These are phyloP conservation scores for Botrytis tulipae DNA, from an alignment of 2,329 filamentous ascomycete species.

Conservation along the genomic window DNA sequence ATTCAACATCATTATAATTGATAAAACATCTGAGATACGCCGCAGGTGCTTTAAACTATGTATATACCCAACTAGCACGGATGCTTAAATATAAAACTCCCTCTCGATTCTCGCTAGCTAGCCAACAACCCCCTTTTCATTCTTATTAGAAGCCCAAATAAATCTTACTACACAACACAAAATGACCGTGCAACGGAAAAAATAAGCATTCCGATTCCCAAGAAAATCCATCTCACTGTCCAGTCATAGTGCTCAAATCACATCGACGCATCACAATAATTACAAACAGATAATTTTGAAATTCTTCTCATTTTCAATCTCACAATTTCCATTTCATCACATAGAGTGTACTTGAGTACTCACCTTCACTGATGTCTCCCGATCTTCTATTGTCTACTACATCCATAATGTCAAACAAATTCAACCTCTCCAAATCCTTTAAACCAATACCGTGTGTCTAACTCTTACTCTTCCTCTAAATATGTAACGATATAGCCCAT, in stretches of 20 bases:
- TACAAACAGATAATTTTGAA: background rate
- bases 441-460: background rate
- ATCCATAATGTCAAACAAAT: background rate
- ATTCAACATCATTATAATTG: background rate
- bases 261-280: background rate
- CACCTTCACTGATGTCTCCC: background rate
- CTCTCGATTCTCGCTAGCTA: background rate
- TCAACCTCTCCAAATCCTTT: background rate
- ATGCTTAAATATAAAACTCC: fast-evolving
- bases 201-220: background rate
- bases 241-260: background rate
- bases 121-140: background rate
- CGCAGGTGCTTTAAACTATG: too few relatives aligned
- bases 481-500: background rate
- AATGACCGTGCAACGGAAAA: background rate
- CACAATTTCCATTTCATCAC: background rate
- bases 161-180: background rate
- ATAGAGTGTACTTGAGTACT: too few relatives aligned
- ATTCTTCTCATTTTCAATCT: background rate
- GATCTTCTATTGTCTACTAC: too few relatives aligned
- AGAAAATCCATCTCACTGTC: background rate
- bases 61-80: background rate
- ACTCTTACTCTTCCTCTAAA: background rate
- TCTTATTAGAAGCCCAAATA: background rate
- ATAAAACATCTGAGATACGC: too few relatives aligned